phyloP scores from a whole-genome alignment of 768 basidiomycete species.

The Pleurotus salmoneostramineus region DNA sequence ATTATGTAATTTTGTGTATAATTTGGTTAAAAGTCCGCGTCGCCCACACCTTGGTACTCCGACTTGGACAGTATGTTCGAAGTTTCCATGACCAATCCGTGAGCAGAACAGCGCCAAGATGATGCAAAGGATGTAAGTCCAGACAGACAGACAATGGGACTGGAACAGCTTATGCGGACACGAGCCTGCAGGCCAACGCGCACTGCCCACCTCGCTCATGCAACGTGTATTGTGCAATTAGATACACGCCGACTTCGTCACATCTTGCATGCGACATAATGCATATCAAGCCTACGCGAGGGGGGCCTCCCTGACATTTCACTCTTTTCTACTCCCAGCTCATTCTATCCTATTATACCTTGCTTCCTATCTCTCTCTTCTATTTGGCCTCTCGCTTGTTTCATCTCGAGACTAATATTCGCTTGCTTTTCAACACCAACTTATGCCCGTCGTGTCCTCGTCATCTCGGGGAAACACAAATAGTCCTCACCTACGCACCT shows the following conservation, averaged over 20 bases:
- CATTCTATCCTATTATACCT: neutral
- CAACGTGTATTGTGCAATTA: neutral
- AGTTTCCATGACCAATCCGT: neutral
- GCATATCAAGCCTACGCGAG: constrained; percentile 4
- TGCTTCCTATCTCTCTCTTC: neutral
- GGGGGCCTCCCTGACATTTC: neutral
- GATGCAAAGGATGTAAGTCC: constrained; percentile 3
- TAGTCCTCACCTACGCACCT: neutral
- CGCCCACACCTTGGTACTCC: too few relatives aligned
- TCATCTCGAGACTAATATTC: constrained; percentile 7
- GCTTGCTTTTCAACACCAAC: neutral
- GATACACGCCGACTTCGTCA: constrained; percentile 1
- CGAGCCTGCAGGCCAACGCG: neutral
- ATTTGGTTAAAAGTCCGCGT: too few relatives aligned
- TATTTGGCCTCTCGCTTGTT: neutral
- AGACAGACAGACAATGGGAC: neutral
- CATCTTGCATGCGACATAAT: neutral
- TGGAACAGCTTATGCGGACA: neutral
- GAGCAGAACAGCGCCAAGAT: neutral
- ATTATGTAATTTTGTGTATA: neutral
- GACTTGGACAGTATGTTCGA: too few relatives aligned
- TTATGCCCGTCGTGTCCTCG: constrained; percentile 1
- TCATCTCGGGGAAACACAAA: constrained; percentile 1
- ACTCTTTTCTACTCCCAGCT: constrained; percentile 1
- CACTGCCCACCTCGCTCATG: constrained; percentile 6